Conservation (phyloP, 2,329 filamentous ascomycete genomes). For the Exophiala bonariae region DNA sequence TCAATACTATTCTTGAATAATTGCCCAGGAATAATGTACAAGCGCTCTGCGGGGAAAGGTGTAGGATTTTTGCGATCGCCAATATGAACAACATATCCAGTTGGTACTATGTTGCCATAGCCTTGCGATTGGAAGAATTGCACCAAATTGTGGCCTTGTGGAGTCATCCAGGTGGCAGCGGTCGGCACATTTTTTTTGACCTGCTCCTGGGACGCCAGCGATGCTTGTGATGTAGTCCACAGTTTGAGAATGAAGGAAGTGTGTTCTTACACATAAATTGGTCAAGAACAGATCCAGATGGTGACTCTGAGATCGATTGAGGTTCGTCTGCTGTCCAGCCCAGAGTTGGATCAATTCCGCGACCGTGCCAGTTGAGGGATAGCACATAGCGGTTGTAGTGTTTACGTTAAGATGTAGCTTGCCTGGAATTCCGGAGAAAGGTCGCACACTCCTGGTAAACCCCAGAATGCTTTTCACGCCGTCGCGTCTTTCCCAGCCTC, state of each 20-base stretch:
- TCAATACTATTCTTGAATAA: background rate
- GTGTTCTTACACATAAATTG: background rate
- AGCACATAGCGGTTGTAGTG: conserved; percentile 4
- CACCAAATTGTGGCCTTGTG: too few species aligned
- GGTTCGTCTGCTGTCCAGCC: background rate
- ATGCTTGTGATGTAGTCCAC: background rate
- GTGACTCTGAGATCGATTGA: background rate
- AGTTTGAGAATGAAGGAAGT: too few species aligned
- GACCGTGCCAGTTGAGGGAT: conserved; percentile 3
- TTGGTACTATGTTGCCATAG: background rate
- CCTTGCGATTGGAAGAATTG: too few species aligned
- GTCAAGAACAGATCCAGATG: background rate
- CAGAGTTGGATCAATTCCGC: conserved; percentile 9
- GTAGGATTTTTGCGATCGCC: background rate
- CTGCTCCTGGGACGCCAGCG: background rate
- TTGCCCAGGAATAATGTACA: conserved; percentile 17
- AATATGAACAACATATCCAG: conserved; percentile 3
- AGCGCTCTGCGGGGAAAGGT: conserved; percentile 4
- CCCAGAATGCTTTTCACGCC: conserved; percentile 3
- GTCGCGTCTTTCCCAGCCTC: background rate
- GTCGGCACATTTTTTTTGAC: too few species aligned
- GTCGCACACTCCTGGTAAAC: conserved; percentile 9
- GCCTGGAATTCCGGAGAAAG: background rate
- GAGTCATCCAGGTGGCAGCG: too few species aligned
- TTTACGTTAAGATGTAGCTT: conserved; percentile 8